Evolutionary conservation across 2,329 filamentous ascomycete species (phyloP), one percentile per base, ranked within the genome.

Genomic region (Zasmidium angulare): DNA sequence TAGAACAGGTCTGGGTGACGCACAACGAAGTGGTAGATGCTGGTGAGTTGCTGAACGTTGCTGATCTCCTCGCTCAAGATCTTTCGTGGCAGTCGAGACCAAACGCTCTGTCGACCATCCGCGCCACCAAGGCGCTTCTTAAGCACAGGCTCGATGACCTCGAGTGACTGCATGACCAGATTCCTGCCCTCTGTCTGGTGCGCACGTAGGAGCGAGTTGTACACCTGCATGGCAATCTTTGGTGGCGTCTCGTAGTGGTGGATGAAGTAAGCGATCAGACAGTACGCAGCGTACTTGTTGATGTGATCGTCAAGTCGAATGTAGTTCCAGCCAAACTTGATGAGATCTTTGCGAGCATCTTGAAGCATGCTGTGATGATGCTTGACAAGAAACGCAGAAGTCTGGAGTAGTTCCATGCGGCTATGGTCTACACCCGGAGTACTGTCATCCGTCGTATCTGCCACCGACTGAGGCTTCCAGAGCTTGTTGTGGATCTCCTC

Each of bases 311-410:
- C 96, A n/a, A 99, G 84, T 22, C 91, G 87, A 69, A 99, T 99
- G 72, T 96, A 98, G 19, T 93, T 96, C 95, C 95, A 99, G 2
- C 92, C 93, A 75, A 98, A 99, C 76, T 97, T 98, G 71, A 99
- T 99, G 63, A 99, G 93, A 65, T 99, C 95, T 76, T 99, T 99
- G 40, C 96, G 87, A 1, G 91, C 88, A 69, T 98, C 95, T 66
- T 96, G 90, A 1, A 99, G 84, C 55, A 92, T 89, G 29, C 86
- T 85, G 69, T 93, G 87, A 70, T 99, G 91, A 70, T 98, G 96
- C 72, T 99, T 99, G 76, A 99, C 89, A 43, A 99, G 81, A 79
- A 99, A 87, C 0, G 95, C 93, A 4, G 95, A 97, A 48, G 98
- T 84, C 73, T 99, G 96, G 49, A 99, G 84, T 10, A 97, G 84